phyloP scores from a whole-genome alignment of 129 eudicot genomes.

The Escallonia rubra region DNA sequence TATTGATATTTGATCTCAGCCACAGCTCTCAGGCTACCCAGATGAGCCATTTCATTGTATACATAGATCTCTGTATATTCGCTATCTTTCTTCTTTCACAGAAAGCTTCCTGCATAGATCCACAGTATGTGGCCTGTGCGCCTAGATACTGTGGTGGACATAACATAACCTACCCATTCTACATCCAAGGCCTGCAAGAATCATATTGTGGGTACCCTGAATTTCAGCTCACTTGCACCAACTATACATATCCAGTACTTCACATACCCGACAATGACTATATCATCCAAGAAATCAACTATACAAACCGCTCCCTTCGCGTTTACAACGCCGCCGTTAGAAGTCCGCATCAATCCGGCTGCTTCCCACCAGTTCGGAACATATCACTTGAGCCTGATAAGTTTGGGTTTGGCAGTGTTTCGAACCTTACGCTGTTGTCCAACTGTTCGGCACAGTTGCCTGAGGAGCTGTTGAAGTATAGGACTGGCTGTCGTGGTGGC shows the following conservation, averaged over 20 bases:
- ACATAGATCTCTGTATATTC: conserved; percentile 4
- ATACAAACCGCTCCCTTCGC: conserved; percentile 9
- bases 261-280: conserved; percentile 7
- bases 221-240: conserved; percentile 21
- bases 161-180: conserved; percentile 34
- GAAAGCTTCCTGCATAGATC: conserved; percentile 17
- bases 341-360: neutral
- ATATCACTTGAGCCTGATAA: neutral
- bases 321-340: conserved; percentile 12
- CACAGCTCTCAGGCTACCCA: neutral
- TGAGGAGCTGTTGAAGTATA: no score
- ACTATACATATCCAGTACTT: conserved; percentile 7
- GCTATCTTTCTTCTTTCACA: conserved; percentile 1
- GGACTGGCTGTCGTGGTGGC: no score
- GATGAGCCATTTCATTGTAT: conserved; percentile 14
- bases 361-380: conserved; percentile 14
- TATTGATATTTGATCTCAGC: no score
- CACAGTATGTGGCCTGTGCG: conserved; percentile 15
- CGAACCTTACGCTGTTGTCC: no score
- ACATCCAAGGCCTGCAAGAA: conserved; percentile 9
- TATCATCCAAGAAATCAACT: conserved; percentile 13
- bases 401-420: no score
- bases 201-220: conserved; percentile 33
- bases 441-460: no score
- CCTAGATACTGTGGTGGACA: conserved; percentile 13